Conservation (phyloP, 306 rosid species). For the Trifolium repens region DNA sequence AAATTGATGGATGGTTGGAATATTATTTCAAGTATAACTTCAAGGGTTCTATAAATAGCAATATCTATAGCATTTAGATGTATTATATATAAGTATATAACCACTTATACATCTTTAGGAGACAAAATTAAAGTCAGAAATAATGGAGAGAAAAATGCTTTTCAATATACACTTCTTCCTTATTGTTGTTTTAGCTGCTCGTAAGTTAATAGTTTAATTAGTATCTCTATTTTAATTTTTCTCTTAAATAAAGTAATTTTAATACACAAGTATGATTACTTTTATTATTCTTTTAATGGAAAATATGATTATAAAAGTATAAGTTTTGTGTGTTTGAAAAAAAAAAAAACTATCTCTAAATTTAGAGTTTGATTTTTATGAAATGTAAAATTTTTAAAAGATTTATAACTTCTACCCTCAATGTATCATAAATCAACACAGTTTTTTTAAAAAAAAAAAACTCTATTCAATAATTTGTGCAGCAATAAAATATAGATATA, state of each 20-base stretch:
- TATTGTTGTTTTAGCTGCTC: constrained; percentile 33
- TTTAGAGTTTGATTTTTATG: too few relatives aligned
- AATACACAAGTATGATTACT: neutral
- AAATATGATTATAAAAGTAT: neutral
- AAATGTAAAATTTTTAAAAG: too few relatives aligned
- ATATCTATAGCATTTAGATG: neutral
- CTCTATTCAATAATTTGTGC: too few relatives aligned
- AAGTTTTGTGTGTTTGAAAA: neutral
- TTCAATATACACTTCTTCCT: neutral
- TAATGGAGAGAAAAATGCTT: constrained; percentile 22
- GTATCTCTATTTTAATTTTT: neutral
- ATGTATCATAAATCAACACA: too few relatives aligned
- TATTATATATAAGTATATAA: neutral
- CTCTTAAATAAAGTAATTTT: neutral
- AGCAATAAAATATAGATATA: too few relatives aligned
- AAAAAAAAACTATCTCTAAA: too few relatives aligned
- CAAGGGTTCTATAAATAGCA: neutral
- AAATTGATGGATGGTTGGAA: neutral
- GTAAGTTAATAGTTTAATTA: constrained; percentile 16
- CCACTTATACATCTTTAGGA: neutral
- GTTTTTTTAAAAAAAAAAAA: too few relatives aligned
- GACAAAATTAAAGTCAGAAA: neutral
- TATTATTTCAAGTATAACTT: neutral
- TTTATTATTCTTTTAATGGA: too few relatives aligned
- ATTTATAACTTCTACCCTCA: too few relatives aligned